Evolutionary conservation across 768 basidiomycete species (phyloP), one percentile per base, ranked within the genome.

Genomic region (Termitomyces sp.): DNA sequence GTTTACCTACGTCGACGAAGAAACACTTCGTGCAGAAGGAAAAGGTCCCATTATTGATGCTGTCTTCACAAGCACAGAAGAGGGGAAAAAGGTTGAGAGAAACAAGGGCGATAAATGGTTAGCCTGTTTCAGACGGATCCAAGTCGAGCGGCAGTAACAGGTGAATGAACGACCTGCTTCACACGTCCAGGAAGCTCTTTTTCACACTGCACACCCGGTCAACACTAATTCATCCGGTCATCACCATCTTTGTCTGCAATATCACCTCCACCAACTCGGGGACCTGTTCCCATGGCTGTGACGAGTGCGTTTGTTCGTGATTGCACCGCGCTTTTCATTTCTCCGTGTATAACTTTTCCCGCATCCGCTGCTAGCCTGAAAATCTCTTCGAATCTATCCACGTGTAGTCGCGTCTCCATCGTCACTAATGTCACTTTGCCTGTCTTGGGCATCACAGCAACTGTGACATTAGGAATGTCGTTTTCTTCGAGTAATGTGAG

Each of bases 11-110:
- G 80, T 96, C 60, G 84, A 84, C 50, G 90, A 93, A 65, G 82
- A 87, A 33, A 82, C 84, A 27, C 78, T 98, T 20, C 83, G 89
- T n/a, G 75, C 77, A 11, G 82, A 89, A 62, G 91, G 91, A 18
- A 85, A 87, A 63, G 90, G 89, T 2, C 78, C 82, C 0, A 84
- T 94, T 49, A 69, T 95, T n/a, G 90, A 92, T 63, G 91, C 87
- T 2, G 86, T 96, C 18, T 88, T 87, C 71, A 82, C 76, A 36
- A 86, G 86, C 66, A 99, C 97, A 4, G 97, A 99, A 72, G 97
- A 99, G 73, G 96, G 97, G 6, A 93, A 87, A 72, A 99, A 99
- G 72, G 97, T 98, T 0, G 91, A 92, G 70, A 78, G 96, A 69
- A 98, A 97, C 69, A 78, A 80, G 20, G 95, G 95, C 27, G 81